Evolutionary conservation across 257 asterid species (phyloP), one percentile per base, ranked within the genome.

Genomic region (Capsicum chinense): DNA sequence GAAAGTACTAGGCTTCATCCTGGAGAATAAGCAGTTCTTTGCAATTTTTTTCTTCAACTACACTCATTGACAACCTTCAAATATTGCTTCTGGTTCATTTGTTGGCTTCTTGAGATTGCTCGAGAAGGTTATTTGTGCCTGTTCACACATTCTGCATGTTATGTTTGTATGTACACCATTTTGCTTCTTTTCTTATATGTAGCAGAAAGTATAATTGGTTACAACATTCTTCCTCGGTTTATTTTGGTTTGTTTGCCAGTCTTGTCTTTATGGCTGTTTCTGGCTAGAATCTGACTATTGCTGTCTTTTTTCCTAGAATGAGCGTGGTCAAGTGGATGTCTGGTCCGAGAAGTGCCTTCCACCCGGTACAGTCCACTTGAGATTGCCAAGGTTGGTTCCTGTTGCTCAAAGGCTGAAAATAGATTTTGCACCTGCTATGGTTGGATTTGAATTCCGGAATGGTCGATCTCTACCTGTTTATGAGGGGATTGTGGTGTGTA

Each of bases 261-360:
- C 62, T 81, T 9, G 47, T 37, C 69, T 62, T 73, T 59, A 42
- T 80, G 79, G 52, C 69, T 76, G 59, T 37, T 21, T 50, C 79
- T 81, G 54, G 42, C 57, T 64, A 15, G 19, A 7, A 76, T 15
- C 19, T 79, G 16, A 35, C 16, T 37, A 86, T 86, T 91, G 87
- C 48, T 83, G 37, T 73, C 44, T 44, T 42, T 10, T 10, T 84
- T 87, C 82, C 47, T 87, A 96, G 99, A 96, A 96, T 63, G 99
- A 93, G 85, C 97, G 98, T 50, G 98, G 98, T 60, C 97, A 85
- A 88, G 99, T 96, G 87, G 99, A 96, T 85, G 98, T 94, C 62
- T 96, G 99, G 99, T 96, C 97, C 9, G 98, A 94, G 91, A 96
- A 93, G 90, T 93, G 99, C 92, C 97, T 96, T 82, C 98, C 99